Evolutionary conservation across 495 filamentous ascomycete genomes (phyloP), one percentile per base, ranked within the genome.

Genomic region (Tuber borchii): DNA sequence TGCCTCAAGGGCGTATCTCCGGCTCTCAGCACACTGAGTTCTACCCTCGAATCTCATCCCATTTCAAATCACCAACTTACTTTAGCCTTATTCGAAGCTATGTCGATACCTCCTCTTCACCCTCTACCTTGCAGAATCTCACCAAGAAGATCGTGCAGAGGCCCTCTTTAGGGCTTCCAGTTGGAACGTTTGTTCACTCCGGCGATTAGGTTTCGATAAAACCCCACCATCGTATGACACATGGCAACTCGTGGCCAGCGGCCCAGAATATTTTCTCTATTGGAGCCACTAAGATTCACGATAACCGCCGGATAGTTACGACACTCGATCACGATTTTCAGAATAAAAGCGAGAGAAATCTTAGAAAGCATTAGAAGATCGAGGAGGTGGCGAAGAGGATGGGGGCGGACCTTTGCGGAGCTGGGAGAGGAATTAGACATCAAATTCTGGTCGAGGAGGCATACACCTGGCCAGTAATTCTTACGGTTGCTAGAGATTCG

Each of bases 311-410:
- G 85, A 87, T 96, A 14, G 91, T 97, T 73, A 92, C 97, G 89
- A 92, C 94, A 0, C 87, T 98, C 10, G 95, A 98, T 83, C 95
- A 97, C 82, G 94, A 98, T 79, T 93, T 97, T 1, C 93, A 96
- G 81, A 97, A 97, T 84, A 92, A 91, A 84, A 89, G 85, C 80
- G 92, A 93, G 69, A 83, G 88, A 74, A 97, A 97, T 83, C 83
- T 97, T 26, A 89, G 90, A 81, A 97, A 97, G 81, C 97, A 97
- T 82, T 77, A 81, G 8, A 90, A 92, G 82, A 97, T 99, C 77
- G 93, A 97, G 83, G 88, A 90, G 75, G 97, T 97, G 83, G 95
- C 95, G 8, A 87, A 87, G 76, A 87, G 89, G 68, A 93, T 97
- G 68, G 92, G 91, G 1, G 88, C 96, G 6, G 90, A 91, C 74